Base-by-base conservation (phyloP, 371 early-diverging fungal genomes). In the Lichtheimia ornata region DNA sequence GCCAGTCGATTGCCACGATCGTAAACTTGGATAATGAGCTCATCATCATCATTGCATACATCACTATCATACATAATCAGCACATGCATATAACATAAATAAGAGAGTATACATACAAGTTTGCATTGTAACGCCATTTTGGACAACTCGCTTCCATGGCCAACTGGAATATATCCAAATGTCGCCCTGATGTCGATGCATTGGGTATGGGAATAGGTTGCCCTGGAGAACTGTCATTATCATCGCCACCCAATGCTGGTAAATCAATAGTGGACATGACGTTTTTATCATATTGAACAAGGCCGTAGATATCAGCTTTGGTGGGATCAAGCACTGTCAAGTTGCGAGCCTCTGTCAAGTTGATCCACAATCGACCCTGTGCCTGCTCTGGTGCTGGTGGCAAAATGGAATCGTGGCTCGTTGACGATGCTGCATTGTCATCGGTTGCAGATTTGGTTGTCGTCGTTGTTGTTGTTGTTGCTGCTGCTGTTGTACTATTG, bases 121-220 rank as follows among this genome's bases (percentile, higher is more conserved):
- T 81, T 5, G 84, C 82, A 58, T 82, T 86, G 62, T 90, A 81
- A 18, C 78, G 83, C 91, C 91, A 91, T 45, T 82, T 84, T 5
- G 84, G 82, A 53, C 73, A 71, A 50, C 75, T 73, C 14, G 79
- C 76, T 35, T 64, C 70, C 74, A 80, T 73, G 27, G 78, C 74
- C 17, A 73, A 42, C 27, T 81, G 77, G 60, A 83, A 80, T 5
- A 67, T 62, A 61, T 74, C 72, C 6, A 35, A 11, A 35, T 35
- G 35, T 35, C 35, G n/a, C 55, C 15, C 53, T 55, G 4, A 22
- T 55, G 54, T 14, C 30, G 6, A 45, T 20, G 62, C 62, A 41
- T 62, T 62, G 20, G 62, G 62, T 20, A 62, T 62, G 17, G 62
- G 62, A n/a, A 62, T 62, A 41, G 28, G 54, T 24, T 20, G 45